Percentiles rank a stretch among this genome's conserved stretches.
These are phyloP conservation scores for Coniochaeta sp. DNA, from an alignment of 2,329 filamentous ascomycete genomes.

Conservation along the genomic window DNA sequence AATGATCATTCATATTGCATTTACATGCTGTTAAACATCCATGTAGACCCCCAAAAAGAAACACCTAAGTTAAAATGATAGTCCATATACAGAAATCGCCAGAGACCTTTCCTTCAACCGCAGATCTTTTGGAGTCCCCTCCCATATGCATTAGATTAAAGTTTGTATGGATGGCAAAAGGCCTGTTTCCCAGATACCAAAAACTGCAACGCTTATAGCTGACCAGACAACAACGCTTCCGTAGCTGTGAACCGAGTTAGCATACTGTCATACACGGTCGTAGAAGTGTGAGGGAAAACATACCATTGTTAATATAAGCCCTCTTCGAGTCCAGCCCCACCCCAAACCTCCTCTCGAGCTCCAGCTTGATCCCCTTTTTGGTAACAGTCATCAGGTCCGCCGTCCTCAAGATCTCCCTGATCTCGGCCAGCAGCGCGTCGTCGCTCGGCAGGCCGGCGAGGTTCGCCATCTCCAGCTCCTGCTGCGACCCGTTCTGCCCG, in stretches of 20 bases:
- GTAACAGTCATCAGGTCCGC: conserved; percentile 97
- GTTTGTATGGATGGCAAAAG: background rate
- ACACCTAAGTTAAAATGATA: background rate
- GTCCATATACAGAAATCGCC: background rate
- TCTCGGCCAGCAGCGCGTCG: conserved; percentile 86
- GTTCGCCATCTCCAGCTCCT: conserved; percentile 69
- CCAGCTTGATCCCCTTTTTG: conserved; percentile 95
- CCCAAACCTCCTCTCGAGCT: conserved; percentile 86
- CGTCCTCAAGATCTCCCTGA: conserved; percentile 83
- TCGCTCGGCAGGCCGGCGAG: conserved; percentile 75
- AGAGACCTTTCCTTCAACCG: background rate
- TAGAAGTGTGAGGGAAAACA: conserved; percentile 27
- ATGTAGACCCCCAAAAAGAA: background rate
- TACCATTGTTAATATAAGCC: conserved; percentile 90
- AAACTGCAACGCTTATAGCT: conserved; percentile 47
- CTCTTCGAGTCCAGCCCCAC: conserved; percentile 80
- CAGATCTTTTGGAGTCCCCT: background rate
- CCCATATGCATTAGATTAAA: conserved; percentile 5
- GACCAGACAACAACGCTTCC: conserved; percentile 71
- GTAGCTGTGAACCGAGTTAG: conserved; percentile 49
- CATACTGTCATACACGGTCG: conserved; percentile 5
- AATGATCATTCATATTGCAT: background rate
- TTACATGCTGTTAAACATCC: background rate
- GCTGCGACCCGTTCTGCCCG: conserved; percentile 37
- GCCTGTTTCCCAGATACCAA: conserved; percentile 1